Conservation (phyloP, 75 land plant genomes). For the Pseudotsuga menziesii region DNA sequence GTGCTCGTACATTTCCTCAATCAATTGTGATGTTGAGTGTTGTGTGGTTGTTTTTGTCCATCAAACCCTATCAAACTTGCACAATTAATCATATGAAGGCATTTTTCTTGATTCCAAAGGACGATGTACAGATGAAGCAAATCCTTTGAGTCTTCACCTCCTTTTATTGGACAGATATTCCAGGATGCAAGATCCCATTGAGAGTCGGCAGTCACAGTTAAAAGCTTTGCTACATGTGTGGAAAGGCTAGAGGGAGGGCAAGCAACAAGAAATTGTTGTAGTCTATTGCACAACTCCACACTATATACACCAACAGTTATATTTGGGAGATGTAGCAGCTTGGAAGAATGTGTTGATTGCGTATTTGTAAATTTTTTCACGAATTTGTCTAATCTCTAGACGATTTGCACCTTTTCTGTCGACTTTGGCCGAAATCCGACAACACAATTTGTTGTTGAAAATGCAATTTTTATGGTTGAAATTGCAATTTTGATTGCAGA, state of each 20-base stretch:
- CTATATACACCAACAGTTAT: conserved; percentile 77
- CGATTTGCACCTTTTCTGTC: too few species aligned
- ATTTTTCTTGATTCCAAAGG: conserved; percentile 86
- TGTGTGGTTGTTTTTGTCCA: conserved; percentile 62
- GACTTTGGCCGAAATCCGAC: too few species aligned
- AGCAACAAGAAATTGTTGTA: conserved; percentile 70
- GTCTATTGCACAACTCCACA: conserved; percentile 68
- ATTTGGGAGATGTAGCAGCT: conserved; percentile 89
- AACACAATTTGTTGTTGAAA: too few species aligned
- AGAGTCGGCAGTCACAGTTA: conserved; percentile 83
- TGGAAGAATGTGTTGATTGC: conserved; percentile 75
- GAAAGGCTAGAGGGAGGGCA: conserved; percentile 87
- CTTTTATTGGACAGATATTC: conserved; percentile 70
- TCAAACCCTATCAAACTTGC: conserved; percentile 86
- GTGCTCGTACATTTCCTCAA: conserved; percentile 82
- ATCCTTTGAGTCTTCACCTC: conserved; percentile 74
- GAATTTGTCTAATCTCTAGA: too few species aligned
- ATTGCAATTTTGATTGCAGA: too few species aligned
- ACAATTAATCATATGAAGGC: conserved; percentile 74
- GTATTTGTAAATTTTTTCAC: too few species aligned
- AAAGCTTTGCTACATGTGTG: conserved; percentile 66
- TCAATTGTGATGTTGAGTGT: conserved; percentile 75
- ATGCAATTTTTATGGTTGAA: too few species aligned
- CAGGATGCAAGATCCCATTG: conserved; percentile 69
- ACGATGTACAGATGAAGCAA: conserved; percentile 79